Base-by-base conservation (phyloP, 768 basidiomycete species). In the Lactarius indigo region DNA sequence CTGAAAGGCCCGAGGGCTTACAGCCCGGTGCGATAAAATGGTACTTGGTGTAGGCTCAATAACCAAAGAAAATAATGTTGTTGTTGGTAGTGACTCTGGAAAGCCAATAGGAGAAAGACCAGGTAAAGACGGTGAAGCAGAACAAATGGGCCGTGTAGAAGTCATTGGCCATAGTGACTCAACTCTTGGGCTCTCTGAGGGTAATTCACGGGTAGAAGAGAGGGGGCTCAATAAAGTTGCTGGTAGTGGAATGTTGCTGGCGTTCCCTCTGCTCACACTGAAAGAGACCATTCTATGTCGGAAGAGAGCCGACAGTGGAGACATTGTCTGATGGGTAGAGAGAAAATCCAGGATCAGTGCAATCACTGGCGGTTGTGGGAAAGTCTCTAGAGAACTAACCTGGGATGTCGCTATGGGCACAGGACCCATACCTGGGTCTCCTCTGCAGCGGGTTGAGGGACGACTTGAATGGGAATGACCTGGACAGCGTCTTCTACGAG, bases 11-110 rank as follows among this genome's bases (percentile, higher is more conserved):
- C 65, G 20, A 70, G 70, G 31, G 72, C 69, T 2, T 70, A 66
- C 50, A 68, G 71, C 20, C 23, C 60, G 63, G 23, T 23, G 55
- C 5, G 59, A 62, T 5, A 69, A 68, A 7, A 70, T 56, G 9
- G 54, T 39, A 31, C 57, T 70, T 7, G 66, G 71, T 1, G 70
- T 71, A 15, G 65, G 67, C 61, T 69, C 68, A 2, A 65, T 63
- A 20, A 64, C 39, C 1, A 63, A 59, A 10, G 69, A 47, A 20
- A 66, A 61, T 31, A 65, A 33, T 61, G 68, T 50, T 70, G 74
- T 63, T 18, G 73, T 63, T 12, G 74, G 69, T 9, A 76, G 73
- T 20, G 77, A 66, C 0, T 71, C 65, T 6, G 74, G 72, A 20
- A 70, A 66, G 10, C 55, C 57, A 33, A 73, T 73, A 7, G 73